A percentile compares a stretch with the other conserved stretches of the same genome.
These are phyloP conservation scores for Psilocybe sp. DNA, from an alignment of 768 basidiomycete genomes.

Conservation along the genomic window DNA sequence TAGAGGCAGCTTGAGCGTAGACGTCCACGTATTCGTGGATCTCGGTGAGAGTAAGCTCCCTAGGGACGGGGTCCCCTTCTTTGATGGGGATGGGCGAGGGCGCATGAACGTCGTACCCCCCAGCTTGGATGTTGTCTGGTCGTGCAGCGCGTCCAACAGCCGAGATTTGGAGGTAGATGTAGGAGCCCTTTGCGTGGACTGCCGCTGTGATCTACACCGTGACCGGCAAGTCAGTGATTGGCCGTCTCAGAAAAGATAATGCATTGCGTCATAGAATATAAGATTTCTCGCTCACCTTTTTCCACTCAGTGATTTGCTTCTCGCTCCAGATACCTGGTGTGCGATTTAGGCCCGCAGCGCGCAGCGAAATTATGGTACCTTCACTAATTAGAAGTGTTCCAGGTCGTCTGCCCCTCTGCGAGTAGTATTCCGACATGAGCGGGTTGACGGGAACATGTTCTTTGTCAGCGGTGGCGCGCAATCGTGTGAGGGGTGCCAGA, in stretches of 20 bases:
- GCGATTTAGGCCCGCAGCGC: conserved; percentile 35
- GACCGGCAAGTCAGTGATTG: too few relatives aligned
- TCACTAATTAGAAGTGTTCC: conserved; percentile 59
- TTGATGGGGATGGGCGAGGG: conserved; percentile 28
- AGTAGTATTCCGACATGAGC: conserved; percentile 41
- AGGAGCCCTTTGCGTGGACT: conserved; percentile 2
- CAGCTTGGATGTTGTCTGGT: conserved; percentile 28
- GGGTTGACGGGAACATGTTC: conserved; percentile 34
- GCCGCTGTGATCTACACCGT: conserved; percentile 1
- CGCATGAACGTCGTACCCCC: conserved; percentile 31
- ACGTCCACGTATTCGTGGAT: conserved; percentile 47
- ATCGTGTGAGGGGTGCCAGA: conserved; percentile 51
- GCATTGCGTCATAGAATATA: too few relatives aligned
- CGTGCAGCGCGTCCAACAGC: conserved; percentile 37
- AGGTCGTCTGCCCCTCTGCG: conserved; percentile 40
- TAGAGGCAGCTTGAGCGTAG: conserved; percentile 53
- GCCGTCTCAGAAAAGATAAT: too few relatives aligned
- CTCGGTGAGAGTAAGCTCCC: conserved; percentile 43
- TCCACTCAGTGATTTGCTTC: conserved; percentile 55
- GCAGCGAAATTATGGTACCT: conserved; percentile 46
- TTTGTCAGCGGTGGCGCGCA: conserved; percentile 27
- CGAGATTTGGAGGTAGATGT: conserved; percentile 6
- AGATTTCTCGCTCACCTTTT: conserved; percentile 28
- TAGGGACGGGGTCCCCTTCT: conserved; percentile 24
- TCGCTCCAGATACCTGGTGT: conserved; percentile 48